Evolutionary conservation across 1,284 basidiomycete species (phyloP).

Genomic region (Quambalaria eucalypti): DNA sequence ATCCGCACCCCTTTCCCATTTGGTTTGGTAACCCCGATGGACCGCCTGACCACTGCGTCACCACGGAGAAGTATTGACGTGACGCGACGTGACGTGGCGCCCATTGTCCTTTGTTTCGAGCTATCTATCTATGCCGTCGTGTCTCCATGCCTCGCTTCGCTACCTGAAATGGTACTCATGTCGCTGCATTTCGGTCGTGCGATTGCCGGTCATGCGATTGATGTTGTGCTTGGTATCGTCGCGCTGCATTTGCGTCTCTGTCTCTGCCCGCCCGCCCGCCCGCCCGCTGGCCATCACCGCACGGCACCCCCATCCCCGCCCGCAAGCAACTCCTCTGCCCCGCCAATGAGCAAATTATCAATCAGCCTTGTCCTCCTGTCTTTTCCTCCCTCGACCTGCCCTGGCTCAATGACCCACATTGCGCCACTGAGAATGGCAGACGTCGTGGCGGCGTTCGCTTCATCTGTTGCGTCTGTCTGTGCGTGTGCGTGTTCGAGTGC

Average conservation of each 20-base stretch:
- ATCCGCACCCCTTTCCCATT: conserved; percentile 14
- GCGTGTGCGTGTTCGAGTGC: conserved; percentile 7
- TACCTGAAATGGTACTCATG: too few relatives aligned
- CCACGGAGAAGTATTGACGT: background rate
- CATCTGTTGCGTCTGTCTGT: too few relatives aligned
- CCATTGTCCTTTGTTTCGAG: too few relatives aligned
- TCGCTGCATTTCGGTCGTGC: too few relatives aligned
- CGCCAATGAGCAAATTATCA: conserved; percentile 77
- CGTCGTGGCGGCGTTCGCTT: conserved; percentile 44
- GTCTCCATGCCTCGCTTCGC: too few relatives aligned
- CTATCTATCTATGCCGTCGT: too few relatives aligned
- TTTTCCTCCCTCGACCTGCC: conserved; percentile 51
- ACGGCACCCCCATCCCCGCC: too few relatives aligned
- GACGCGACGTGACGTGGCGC: too few relatives aligned
- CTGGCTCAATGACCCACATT: conserved; percentile 60
- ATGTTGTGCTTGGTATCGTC: too few relatives aligned
- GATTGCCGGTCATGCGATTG: too few relatives aligned
- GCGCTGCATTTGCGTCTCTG: background rate
- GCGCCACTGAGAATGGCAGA: conserved; percentile 78
- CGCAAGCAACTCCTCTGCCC: conserved; percentile 19
- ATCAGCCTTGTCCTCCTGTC: conserved; percentile 64
- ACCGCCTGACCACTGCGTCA: background rate
- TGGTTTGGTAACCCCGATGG: conserved; percentile 1
- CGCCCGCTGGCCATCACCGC: background rate
- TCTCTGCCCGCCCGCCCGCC: background rate